A percentile compares a stretch with the other conserved stretches of the same genome.
Evolutionary conservation across 179 eudicot species (phyloP).

Genomic region (Carnegiea gigantea): DNA sequence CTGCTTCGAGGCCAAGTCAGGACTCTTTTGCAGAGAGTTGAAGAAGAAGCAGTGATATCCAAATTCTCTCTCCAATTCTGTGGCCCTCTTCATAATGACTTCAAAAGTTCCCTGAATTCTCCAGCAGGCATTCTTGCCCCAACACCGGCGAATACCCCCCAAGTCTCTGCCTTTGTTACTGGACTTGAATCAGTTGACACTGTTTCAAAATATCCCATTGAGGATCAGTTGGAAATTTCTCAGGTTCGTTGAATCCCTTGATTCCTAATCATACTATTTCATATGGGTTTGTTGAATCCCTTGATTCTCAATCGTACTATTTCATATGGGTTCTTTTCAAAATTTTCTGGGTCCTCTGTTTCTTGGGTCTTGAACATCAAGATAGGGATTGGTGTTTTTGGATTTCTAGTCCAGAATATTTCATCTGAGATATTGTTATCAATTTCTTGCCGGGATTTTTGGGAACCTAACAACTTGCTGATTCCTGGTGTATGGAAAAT

Average conservation of each 20-base stretch:
- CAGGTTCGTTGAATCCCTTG: slow-evolving; percentile 36
- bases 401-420: too few relatives aligned
- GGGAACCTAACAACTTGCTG: not conserved
- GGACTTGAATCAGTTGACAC: slow-evolving; percentile 31
- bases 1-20: slow-evolving; percentile 80
- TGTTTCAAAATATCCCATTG: slow-evolving; percentile 43
- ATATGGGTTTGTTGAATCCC: not conserved
- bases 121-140: slow-evolving; percentile 62
- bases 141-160: slow-evolving; percentile 82
- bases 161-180: slow-evolving; percentile 24
- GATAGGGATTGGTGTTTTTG: too few relatives aligned
- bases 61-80: slow-evolving; percentile 41
- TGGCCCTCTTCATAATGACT: slow-evolving; percentile 24
- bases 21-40: slow-evolving; percentile 77
- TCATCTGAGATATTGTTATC: too few relatives aligned
- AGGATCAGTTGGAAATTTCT: slow-evolving; percentile 43
- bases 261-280: not conserved
- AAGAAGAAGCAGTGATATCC: slow-evolving; percentile 67
- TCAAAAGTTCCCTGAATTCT: slow-evolving; percentile 39
- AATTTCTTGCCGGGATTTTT: too few relatives aligned
- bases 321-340: not conserved
- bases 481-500: not conserved
- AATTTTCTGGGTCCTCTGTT: slow-evolving; percentile 12
- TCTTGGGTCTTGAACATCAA: not conserved
- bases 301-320: too few relatives aligned